phyloP scores from a whole-genome alignment of 345 rosid species.

The Moricandia moricandioides region DNA sequence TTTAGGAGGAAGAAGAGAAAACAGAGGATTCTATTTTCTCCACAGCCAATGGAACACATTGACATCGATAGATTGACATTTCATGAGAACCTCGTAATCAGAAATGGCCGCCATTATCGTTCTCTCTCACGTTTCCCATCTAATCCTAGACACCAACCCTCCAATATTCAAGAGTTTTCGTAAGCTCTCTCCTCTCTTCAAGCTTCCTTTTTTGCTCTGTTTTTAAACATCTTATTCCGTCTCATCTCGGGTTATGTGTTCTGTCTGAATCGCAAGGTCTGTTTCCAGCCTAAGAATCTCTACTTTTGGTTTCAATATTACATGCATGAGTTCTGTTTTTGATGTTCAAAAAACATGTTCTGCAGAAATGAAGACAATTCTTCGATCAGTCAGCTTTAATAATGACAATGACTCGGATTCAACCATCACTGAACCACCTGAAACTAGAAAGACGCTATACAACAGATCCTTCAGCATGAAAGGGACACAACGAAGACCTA shows the following conservation, averaged over 20 bases:
- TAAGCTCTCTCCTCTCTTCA: neutral
- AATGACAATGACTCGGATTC: slow-evolving; percentile 42
- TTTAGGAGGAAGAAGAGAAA: neutral
- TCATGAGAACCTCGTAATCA: slow-evolving; percentile 18
- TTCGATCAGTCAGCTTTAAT: slow-evolving; percentile 44
- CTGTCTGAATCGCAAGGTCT: slow-evolving; percentile 23
- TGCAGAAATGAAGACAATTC: slow-evolving; percentile 32
- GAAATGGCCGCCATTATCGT: slow-evolving; percentile 40
- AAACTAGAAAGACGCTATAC: slow-evolving; percentile 27
- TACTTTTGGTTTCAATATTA: neutral
- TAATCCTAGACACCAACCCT: slow-evolving; percentile 30
- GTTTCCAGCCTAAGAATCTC: neutral
- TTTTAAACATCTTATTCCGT: slow-evolving; percentile 12
- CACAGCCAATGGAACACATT: slow-evolving; percentile 25
- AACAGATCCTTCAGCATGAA: slow-evolving; percentile 40
- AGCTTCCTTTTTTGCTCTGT: slow-evolving; percentile 12
- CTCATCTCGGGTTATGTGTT: slow-evolving; percentile 1
- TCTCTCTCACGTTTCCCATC: slow-evolving; percentile 43
- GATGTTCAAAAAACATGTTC: neutral
- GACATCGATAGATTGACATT: slow-evolving; percentile 18
- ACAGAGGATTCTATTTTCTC: slow-evolving; percentile 34
- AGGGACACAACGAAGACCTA: slow-evolving; percentile 36
- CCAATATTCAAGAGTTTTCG: slow-evolving; percentile 13
- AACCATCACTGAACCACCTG: slow-evolving; percentile 31
- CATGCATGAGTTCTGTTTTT: neutral